A percentile compares a stretch with the other conserved stretches of the same genome.
These are phyloP conservation scores for Coniochaeta prunicola DNA, from an alignment of 2,329 filamentous ascomycete genomes.

Conservation along the genomic window DNA sequence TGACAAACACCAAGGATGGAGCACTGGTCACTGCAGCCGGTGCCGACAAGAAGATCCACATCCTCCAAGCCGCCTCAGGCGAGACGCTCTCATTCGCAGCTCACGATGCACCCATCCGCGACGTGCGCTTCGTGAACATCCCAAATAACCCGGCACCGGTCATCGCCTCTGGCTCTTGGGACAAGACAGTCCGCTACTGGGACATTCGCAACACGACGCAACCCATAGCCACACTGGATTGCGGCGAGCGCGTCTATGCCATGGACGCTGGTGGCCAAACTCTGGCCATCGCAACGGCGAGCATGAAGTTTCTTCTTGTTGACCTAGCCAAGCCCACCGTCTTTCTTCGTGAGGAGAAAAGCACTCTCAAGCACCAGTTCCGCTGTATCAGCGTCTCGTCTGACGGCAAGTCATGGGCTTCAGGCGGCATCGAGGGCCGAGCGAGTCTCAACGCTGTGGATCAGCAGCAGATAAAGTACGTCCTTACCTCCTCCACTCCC, in stretches of 20 bases:
- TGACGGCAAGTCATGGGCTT: constrained; percentile 20
- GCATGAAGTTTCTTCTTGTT: constrained; percentile 20
- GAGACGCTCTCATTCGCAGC: constrained; percentile 17
- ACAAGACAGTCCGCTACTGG: constrained; percentile 51
- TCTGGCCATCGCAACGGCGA: constrained; percentile 24
- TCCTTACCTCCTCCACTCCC: neutral
- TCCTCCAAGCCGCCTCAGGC: constrained; percentile 20
- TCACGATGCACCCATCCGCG: constrained; percentile 23
- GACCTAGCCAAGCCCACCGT: constrained; percentile 18
- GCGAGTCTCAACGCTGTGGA: neutral
- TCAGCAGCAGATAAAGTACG: neutral
- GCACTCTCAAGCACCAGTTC: constrained; percentile 20
- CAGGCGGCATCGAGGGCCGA: constrained; percentile 17
- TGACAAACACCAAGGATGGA: constrained; percentile 21
- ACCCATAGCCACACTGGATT: constrained; percentile 35
- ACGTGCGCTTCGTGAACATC: constrained; percentile 23
- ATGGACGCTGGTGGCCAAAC: constrained; percentile 22
- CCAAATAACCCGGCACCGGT: constrained; percentile 15
- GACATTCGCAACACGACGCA: constrained; percentile 38
- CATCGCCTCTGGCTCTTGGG: constrained; percentile 39
- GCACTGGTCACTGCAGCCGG: constrained; percentile 21
- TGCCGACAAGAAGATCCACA: constrained; percentile 21
- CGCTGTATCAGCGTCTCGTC: constrained; percentile 17
- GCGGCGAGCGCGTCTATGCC: constrained; percentile 39
- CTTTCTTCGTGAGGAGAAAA: constrained; percentile 11